phyloP scores from a whole-genome alignment of 2,329 filamentous ascomycete species.

The Fusarium chuoi region DNA sequence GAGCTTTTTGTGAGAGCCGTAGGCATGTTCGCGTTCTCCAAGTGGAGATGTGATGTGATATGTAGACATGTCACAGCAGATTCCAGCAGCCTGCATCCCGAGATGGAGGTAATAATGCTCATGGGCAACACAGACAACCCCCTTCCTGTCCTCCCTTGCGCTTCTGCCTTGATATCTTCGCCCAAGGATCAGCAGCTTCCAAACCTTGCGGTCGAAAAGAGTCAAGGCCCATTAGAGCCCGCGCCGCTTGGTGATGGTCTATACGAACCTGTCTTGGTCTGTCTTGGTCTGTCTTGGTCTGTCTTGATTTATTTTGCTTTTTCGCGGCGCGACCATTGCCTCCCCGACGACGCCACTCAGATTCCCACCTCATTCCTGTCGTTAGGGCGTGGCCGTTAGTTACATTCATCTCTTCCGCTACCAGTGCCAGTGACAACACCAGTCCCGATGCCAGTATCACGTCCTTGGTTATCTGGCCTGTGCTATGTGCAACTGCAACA shows the following conservation, averaged over 20 bases:
- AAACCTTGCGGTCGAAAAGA: conserved; percentile 34
- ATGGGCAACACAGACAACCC: conserved; percentile 8
- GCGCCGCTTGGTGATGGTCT: conserved; percentile 29
- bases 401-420: conserved; percentile 25
- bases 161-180: conserved; percentile 15
- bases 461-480: conserved; percentile 24
- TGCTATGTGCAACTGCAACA: conserved; percentile 43
- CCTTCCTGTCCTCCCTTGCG: conserved; percentile 30
- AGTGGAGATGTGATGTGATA: conserved; percentile 13
- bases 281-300: too few relatives aligned
- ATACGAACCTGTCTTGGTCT: conserved; percentile 11
- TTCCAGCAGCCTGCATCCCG: conserved; percentile 13
- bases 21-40: conserved; percentile 1
- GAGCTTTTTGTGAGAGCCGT: conserved; percentile 22
- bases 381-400: conserved; percentile 37
- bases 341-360: conserved; percentile 40
- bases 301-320: conserved; percentile 40
- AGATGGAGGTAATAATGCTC: conserved; percentile 23
- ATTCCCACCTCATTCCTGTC: conserved; percentile 41
- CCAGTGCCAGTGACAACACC: neutral
- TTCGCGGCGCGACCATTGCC: conserved; percentile 39
- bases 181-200: conserved; percentile 29
- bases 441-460: conserved; percentile 25
- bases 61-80: conserved; percentile 19
- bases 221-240: conserved; percentile 31